These are phyloP conservation scores for Leptographium wingfieldii DNA, from an alignment of 2,329 filamentous ascomycete genomes.

Conservation along the genomic window DNA sequence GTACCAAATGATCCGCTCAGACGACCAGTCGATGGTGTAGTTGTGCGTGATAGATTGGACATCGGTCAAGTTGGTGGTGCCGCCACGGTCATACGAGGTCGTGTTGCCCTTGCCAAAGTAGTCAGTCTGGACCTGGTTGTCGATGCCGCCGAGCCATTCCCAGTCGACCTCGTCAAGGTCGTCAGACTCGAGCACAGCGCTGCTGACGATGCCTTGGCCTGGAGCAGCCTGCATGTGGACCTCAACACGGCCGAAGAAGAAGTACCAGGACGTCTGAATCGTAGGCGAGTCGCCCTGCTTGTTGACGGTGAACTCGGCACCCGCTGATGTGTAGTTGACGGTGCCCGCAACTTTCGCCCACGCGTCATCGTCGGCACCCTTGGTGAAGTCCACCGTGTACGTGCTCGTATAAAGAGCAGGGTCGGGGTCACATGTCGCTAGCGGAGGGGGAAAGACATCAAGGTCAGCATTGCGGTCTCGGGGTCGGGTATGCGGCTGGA, in stretches of 20 bases:
- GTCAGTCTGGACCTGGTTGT: conserved; percentile 69
- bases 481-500: background rate
- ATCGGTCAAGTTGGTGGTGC: conserved; percentile 27
- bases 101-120: conserved; percentile 69
- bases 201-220: conserved; percentile 36
- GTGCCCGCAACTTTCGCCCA: conserved; percentile 1
- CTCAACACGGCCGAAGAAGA: conserved; percentile 39
- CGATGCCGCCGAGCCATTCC: conserved; percentile 76
- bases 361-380: conserved; percentile 1
- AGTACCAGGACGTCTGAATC: conserved; percentile 31
- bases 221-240: conserved; percentile 32
- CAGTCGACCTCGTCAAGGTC: conserved; percentile 39
- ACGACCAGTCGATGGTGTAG: conserved; percentile 46
- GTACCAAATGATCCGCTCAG: conserved; percentile 35
- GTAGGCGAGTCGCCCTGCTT: conserved; percentile 29
- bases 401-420: background rate
- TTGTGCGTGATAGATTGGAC: conserved; percentile 37
- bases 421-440: background rate
- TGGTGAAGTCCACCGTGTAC: conserved; percentile 9
- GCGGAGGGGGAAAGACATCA: background rate
- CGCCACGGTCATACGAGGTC: conserved; percentile 53
- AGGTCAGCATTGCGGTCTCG: background rate
- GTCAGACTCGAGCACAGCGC: conserved; percentile 36
- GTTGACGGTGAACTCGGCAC: conserved; percentile 4
- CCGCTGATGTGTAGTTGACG: conserved; percentile 4